Conservation (phyloP, 768 basidiomycete genomes). For the Termitomyces sp. region DNA sequence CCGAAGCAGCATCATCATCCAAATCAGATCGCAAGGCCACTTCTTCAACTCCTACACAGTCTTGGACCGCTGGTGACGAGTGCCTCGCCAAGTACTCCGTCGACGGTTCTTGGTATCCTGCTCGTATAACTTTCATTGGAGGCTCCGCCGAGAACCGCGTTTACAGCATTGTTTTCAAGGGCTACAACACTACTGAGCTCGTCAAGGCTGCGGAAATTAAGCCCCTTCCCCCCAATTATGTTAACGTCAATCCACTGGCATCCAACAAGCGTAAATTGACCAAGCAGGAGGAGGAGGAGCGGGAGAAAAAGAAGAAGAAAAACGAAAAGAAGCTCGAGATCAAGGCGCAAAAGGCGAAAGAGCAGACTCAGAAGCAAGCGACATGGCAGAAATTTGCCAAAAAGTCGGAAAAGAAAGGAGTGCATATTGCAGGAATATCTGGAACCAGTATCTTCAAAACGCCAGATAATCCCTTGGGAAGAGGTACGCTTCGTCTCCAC, state of each 20-base stretch:
- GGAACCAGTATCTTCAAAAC: constrained; percentile 95
- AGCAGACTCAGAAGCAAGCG: constrained; percentile 77
- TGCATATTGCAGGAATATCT: constrained; percentile 81
- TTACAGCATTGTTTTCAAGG: constrained; percentile 88
- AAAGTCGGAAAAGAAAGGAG: constrained; percentile 90
- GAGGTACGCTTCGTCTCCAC: constrained; percentile 47
- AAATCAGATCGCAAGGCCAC: constrained; percentile 58
- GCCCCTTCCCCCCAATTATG: constrained; percentile 55
- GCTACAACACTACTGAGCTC: constrained; percentile 87
- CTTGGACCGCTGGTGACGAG: constrained; percentile 82
- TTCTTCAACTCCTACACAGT: constrained; percentile 42
- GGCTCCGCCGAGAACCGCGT: constrained; percentile 78
- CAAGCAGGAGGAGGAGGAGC: constrained; percentile 81
- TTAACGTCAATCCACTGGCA: constrained; percentile 33
- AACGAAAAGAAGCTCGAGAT: constrained; percentile 90
- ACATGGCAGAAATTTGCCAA: constrained; percentile 96
- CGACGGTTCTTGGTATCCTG: constrained; percentile 85
- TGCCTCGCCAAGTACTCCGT: constrained; percentile 82
- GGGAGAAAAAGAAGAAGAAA: constrained; percentile 89
- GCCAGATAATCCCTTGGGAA: constrained; percentile 85
- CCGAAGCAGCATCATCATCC: constrained; percentile 56
- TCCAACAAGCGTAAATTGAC: constrained; percentile 73
- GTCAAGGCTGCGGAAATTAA: constrained; percentile 72
- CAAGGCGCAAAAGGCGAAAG: constrained; percentile 82
- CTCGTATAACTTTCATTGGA: constrained; percentile 79